These are phyloP conservation scores for Meyerozyma athensensis DNA, from an alignment of 1,139 yeast species.

Conservation along the genomic window DNA sequence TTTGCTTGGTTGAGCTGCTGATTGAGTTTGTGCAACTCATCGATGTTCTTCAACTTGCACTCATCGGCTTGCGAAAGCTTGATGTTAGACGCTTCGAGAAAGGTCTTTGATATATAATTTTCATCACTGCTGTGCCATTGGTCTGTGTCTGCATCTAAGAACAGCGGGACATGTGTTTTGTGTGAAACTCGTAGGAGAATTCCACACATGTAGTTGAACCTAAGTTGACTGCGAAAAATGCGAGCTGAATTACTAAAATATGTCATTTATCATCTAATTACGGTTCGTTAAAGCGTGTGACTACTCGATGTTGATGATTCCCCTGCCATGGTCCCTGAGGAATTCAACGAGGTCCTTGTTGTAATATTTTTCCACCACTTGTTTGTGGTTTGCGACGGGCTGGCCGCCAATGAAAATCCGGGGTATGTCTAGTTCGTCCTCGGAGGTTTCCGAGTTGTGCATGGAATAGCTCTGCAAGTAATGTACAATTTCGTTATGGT, in stretches of 20 bases:
- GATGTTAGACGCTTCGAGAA: background rate
- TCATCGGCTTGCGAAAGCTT: constrained; percentile 2
- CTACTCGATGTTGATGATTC: constrained; percentile 20
- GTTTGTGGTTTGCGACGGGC: constrained; percentile 26
- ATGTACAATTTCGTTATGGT: constrained; percentile 19
- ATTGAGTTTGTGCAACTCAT: constrained; percentile 5
- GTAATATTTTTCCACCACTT: constrained; percentile 20
- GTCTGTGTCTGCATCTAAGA: background rate
- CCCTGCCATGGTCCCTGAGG: constrained; percentile 24
- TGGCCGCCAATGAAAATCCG: constrained; percentile 29
- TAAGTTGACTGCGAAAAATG: background rate
- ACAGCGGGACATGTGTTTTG: background rate
- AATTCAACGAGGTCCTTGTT: constrained; percentile 17
- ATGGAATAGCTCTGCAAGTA: constrained; percentile 21
- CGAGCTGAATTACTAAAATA: background rate
- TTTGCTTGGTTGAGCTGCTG: background rate
- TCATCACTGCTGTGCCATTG: background rate
- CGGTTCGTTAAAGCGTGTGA: constrained; percentile 1
- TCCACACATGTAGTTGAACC: constrained; percentile 1
- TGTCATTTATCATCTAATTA: constrained; percentile 1
- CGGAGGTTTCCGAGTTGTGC: constrained; percentile 6
- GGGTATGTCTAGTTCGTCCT: constrained; percentile 20
- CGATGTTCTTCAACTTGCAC: constrained; percentile 6
- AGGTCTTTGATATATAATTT: background rate
- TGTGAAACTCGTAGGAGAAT: background rate